Evolutionary conservation across 2,329 filamentous ascomycete species (phyloP).

Genomic region (Fusarium xylarioides): DNA sequence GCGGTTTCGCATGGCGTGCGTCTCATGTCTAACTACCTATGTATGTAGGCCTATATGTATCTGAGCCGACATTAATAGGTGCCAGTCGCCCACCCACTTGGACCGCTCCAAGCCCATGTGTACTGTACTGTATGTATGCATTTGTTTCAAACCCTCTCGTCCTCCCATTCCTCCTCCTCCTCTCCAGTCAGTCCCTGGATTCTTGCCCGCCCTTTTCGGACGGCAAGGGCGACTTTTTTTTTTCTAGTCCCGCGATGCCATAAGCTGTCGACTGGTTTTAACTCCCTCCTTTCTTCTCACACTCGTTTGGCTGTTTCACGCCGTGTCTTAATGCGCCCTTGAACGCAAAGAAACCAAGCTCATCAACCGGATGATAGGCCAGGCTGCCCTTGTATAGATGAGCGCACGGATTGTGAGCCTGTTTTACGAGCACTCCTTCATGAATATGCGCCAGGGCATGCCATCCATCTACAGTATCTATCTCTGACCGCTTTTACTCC

Average conservation of each 20-base stretch:
- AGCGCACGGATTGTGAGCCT: constrained; percentile 38
- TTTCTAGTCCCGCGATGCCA: constrained; percentile 36
- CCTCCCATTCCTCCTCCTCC: constrained; percentile 9
- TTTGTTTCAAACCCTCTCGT: constrained; percentile 43
- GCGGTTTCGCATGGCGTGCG: constrained; percentile 35
- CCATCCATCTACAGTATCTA: constrained; percentile 9
- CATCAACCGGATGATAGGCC: constrained; percentile 36
- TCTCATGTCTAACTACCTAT: constrained; percentile 27
- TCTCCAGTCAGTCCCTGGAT: constrained; percentile 5
- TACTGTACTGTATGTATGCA: not conserved
- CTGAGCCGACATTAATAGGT: constrained; percentile 44
- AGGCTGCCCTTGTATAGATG: constrained; percentile 40
- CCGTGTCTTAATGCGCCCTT: constrained; percentile 23
- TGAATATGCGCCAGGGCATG: constrained; percentile 37
- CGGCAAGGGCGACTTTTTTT: constrained; percentile 34
- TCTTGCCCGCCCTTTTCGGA: constrained; percentile 35
- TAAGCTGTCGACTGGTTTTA: constrained; percentile 24
- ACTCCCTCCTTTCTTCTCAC: constrained; percentile 30
- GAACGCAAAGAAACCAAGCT: constrained; percentile 16
- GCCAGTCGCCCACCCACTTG: constrained; percentile 37
- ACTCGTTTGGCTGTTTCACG: constrained; percentile 34
- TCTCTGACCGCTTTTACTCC: constrained; percentile 23
- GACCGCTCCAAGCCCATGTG: constrained; percentile 29
- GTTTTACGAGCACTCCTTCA: constrained; percentile 30
- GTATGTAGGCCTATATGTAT: not conserved